Conservation (phyloP, 495 filamentous ascomycete genomes). For the Cryomyces antarcticus region DNA sequence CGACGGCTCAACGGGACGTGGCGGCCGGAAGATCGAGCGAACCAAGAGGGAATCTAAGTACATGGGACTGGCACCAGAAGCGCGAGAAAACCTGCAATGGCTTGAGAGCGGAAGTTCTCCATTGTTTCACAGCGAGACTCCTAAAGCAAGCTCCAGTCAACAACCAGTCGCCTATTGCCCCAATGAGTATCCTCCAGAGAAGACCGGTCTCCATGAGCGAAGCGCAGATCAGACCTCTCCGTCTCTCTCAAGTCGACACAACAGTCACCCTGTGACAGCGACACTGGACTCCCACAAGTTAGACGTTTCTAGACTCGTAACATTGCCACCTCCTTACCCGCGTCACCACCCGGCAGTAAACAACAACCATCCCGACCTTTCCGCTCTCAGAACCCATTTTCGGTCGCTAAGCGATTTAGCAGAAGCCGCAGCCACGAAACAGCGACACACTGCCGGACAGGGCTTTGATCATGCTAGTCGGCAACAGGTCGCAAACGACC, state of each 20-base stretch:
- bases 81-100: conserved; percentile 49
- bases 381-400: conserved; percentile 52
- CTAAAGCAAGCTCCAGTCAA: conserved; percentile 14
- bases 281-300: conserved; percentile 33
- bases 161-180: conserved; percentile 24
- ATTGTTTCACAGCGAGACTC: conserved; percentile 1
- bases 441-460: conserved; percentile 25
- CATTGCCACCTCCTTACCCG: conserved; percentile 81
- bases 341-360: conserved; percentile 87
- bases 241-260: conserved; percentile 2
- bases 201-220: conserved; percentile 55
- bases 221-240: conserved; percentile 21
- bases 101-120: conserved; percentile 11
- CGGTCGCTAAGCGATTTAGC: conserved; percentile 56
- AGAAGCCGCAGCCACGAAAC: conserved; percentile 47
- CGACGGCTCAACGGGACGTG: conserved; percentile 30
- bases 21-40: conserved; percentile 34
- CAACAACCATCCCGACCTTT: conserved; percentile 79
- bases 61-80: conserved; percentile 66
- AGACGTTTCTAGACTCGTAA: conserved; percentile 82
- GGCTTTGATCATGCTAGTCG: conserved; percentile 21
- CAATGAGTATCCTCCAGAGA: conserved; percentile 69
- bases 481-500: conserved; percentile 26
- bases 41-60: conserved; percentile 85
- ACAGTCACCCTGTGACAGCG: conserved; percentile 18